Evolutionary conservation across 495 filamentous ascomycete species (phyloP).

Genomic region (Coniosporium apollinis): DNA sequence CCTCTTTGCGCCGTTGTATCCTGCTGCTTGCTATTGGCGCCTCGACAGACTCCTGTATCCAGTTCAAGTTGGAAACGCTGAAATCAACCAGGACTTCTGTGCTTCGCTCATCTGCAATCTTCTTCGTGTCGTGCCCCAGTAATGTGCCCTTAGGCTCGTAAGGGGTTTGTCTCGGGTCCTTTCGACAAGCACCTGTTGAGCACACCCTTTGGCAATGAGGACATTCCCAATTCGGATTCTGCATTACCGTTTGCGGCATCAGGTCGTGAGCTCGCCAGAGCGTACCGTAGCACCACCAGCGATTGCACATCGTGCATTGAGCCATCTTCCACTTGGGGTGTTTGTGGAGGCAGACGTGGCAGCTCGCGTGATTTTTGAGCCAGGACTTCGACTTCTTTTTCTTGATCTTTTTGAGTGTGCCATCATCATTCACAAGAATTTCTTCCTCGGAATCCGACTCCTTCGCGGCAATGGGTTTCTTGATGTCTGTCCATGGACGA

Average conservation of each 20-base stretch:
- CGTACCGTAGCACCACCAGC: slow-evolving; percentile 73
- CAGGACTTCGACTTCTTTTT: slow-evolving; percentile 30
- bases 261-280: slow-evolving; percentile 80
- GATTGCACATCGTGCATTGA: slow-evolving; percentile 53
- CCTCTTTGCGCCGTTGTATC: slow-evolving; percentile 30
- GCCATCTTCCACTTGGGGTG: slow-evolving; percentile 70
- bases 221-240: slow-evolving; percentile 66
- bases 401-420: slow-evolving; percentile 28
- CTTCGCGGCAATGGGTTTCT: slow-evolving; percentile 21
- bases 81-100: slow-evolving; percentile 79
- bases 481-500: slow-evolving; percentile 48
- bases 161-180: slow-evolving; percentile 39
- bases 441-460: slow-evolving; percentile 23
- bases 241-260: slow-evolving; percentile 62
- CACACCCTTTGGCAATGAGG: slow-evolving; percentile 72
- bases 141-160: slow-evolving; percentile 71
- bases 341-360: slow-evolving; percentile 64
- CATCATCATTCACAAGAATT: slow-evolving; percentile 24
- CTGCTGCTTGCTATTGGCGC: slow-evolving; percentile 27
- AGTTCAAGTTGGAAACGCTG: slow-evolving; percentile 60
- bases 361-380: slow-evolving; percentile 33
- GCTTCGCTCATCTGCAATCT: slow-evolving; percentile 75
- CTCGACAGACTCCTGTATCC: slow-evolving; percentile 44
- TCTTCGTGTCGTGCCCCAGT: slow-evolving; percentile 75
- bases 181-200: slow-evolving; percentile 64